Percentiles rank a stretch among this genome's conserved stretches.
These are phyloP conservation scores for Euphorbia corollata DNA, from an alignment of 441 rosid species.

Conservation along the genomic window DNA sequence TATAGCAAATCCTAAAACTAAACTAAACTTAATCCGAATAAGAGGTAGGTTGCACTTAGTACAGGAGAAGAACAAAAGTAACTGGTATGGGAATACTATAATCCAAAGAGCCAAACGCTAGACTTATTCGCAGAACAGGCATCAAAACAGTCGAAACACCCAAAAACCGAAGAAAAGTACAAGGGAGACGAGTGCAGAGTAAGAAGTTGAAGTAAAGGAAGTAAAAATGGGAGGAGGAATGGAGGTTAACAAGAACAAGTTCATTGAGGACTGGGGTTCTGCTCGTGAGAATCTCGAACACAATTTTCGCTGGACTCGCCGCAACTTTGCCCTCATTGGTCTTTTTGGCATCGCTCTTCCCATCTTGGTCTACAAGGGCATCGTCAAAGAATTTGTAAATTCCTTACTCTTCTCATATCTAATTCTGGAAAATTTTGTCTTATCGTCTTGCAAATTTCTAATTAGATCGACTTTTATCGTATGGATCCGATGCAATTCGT, in stretches of 20 bases:
- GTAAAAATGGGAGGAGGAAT: constrained; percentile 78
- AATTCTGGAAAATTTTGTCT: neutral
- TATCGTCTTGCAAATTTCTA: neutral
- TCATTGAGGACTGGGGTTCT: constrained; percentile 77
- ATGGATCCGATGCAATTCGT: neutral
- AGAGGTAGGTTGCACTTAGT: too few relatives aligned
- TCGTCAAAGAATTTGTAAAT: constrained; percentile 75
- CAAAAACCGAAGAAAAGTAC: constrained; percentile 31
- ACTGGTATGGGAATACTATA: too few relatives aligned
- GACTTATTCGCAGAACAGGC: too few relatives aligned
- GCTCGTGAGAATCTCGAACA: constrained; percentile 78
- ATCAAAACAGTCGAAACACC: too few relatives aligned
- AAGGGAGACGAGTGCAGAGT: constrained; percentile 22
- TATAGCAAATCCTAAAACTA: too few relatives aligned
- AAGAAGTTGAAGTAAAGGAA: constrained; percentile 32
- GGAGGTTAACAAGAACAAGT: constrained; percentile 76
- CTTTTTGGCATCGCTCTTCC: constrained; percentile 81
- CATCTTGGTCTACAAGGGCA: constrained; percentile 66
- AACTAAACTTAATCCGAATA: too few relatives aligned
- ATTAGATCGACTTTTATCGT: neutral
- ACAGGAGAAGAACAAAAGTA: too few relatives aligned
- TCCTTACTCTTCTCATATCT: neutral
- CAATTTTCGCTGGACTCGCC: constrained; percentile 86
- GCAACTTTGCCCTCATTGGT: constrained; percentile 52
- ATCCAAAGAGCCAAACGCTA: too few relatives aligned